These are phyloP conservation scores for Steccherinum ochraceum DNA, from an alignment of 768 basidiomycete species.

Conservation along the genomic window DNA sequence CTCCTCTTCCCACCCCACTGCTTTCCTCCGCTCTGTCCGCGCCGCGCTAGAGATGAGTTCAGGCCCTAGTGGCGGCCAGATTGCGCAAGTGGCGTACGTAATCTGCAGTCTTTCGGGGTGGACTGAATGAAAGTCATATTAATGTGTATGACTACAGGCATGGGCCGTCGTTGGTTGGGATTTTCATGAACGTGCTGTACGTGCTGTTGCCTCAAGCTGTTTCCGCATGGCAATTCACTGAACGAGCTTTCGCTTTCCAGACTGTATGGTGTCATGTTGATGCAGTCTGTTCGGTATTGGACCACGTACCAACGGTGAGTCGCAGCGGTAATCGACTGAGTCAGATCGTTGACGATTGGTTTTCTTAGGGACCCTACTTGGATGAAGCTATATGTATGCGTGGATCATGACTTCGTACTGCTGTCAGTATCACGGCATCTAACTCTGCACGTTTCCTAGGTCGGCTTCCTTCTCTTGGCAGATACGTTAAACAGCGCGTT, in stretches of 20 bases:
- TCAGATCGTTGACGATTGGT: not conserved
- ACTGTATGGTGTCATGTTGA: constrained; percentile 11
- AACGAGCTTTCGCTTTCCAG: not conserved
- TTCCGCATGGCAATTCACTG: not conserved
- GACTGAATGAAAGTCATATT: not conserved
- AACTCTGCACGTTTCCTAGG: constrained; percentile 2
- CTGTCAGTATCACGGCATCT: not conserved
- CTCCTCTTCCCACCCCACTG: too few species aligned
- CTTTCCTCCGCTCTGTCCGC: too few species aligned
- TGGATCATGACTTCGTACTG: not conserved
- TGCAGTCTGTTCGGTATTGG: constrained; percentile 10
- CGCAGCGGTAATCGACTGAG: not conserved
- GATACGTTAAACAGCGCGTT: constrained; percentile 13
- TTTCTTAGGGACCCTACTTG: constrained; percentile 8
- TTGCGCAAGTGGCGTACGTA: not conserved
- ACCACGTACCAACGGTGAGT: constrained; percentile 6
- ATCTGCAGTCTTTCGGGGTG: not conserved
- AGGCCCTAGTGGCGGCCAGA: not conserved
- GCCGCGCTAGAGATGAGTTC: too few species aligned
- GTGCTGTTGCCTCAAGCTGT: not conserved
- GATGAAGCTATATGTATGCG: constrained; percentile 12
- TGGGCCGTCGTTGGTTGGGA: constrained; percentile 6
- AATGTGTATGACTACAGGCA: constrained; percentile 3
- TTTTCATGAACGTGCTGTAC: constrained; percentile 6
- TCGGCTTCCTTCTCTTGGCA: constrained; percentile 8